Evolutionary conservation across 164 flowering plant genomes (phyloP).

Genomic region (Tinospora cordifolia): DNA sequence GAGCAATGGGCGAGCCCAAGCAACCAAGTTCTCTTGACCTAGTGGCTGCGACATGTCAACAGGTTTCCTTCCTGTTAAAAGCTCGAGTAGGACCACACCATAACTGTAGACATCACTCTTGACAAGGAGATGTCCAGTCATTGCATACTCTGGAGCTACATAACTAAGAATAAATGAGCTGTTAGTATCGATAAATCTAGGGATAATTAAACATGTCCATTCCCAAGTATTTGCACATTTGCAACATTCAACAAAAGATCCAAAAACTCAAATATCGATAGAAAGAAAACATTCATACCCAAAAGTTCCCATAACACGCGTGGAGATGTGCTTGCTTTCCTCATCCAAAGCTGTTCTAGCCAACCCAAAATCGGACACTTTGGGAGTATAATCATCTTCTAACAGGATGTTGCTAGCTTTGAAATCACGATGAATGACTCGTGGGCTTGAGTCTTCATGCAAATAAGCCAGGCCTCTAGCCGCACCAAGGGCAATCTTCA

Average conservation of each 20-base stretch:
- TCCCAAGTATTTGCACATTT: background rate
- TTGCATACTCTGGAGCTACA: conserved; percentile 98
- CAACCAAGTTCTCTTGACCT: conserved; percentile 77
- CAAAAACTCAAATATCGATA: background rate
- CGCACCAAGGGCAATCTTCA: conserved; percentile 96
- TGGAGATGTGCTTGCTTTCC: conserved; percentile 66
- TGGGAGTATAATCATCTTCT: conserved; percentile 85
- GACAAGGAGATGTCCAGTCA: conserved; percentile 98
- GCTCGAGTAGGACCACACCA: conserved; percentile 94
- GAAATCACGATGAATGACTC: conserved; percentile 91
- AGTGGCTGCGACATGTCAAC: conserved; percentile 88
- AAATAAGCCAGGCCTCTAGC: conserved; percentile 94
- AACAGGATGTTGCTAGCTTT: conserved; percentile 89
- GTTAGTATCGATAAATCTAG: background rate
- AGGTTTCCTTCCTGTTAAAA: conserved; percentile 83
- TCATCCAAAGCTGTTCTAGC: conserved; percentile 76
- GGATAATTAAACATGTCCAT: background rate
- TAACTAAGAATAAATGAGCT: conserved; percentile 26
- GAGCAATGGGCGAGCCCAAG: conserved; percentile 87
- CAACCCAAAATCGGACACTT: conserved; percentile 92
- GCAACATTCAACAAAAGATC: background rate
- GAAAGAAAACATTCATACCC: conserved; percentile 42
- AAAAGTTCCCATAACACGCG: conserved; percentile 91
- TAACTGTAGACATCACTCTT: conserved; percentile 98
- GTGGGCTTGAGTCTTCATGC: conserved; percentile 95